Evolutionary conservation across 1,284 basidiomycete genomes (phyloP), one percentile per base, ranked within the genome.

Genomic region (Rhodotorula sp.): DNA sequence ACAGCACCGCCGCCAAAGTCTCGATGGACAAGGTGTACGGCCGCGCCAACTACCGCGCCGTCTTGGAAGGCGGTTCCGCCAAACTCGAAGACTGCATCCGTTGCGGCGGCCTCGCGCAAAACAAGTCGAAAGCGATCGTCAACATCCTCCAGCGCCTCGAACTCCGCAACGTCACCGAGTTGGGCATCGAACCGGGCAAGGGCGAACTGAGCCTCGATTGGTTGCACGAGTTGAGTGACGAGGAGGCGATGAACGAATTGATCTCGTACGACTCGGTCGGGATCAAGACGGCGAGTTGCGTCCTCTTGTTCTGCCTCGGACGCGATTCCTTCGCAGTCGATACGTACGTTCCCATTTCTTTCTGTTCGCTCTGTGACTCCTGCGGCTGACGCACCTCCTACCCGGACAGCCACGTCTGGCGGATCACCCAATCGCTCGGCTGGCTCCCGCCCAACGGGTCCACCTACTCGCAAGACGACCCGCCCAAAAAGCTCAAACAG

Each of bases 271-370:
- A 86, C 58, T 89, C 89, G 0, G 88, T 92, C 5, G 90, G 90
- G 1, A 88, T 89, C 2, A 92, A 92, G 81, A 91, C 90, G 0
- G 89, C 89, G 0, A 87, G 87, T 8, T 92, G 90, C 77, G 90
- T 91, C 0, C 80, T 90, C 21, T 83, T 91, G n/a, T 91, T 92
- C 79, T 90, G 89, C 78, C 83, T 92, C 28, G 87, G 87, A 1
- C 82, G 89, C 21, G 84, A 88, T 67, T 87, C 87, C 1, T 91
- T 92, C 78, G 89, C 90, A 0, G 90, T 91, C 63, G 90, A 92
- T 78, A 91, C 90, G 43, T 78, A 47, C 28, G 77, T 59, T 6
- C 43, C 18, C 16, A 34, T 34, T 34, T 18, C 18, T 18, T n/a
- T 34, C 60, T 57, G 56, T 43, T 23, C 31, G 4, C 12, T 31